Percentiles rank a stretch among this genome's conserved stretches.
Evolutionary conservation across 1,284 basidiomycete genomes (phyloP).

Genomic region (Xerocomus minutiporus): DNA sequence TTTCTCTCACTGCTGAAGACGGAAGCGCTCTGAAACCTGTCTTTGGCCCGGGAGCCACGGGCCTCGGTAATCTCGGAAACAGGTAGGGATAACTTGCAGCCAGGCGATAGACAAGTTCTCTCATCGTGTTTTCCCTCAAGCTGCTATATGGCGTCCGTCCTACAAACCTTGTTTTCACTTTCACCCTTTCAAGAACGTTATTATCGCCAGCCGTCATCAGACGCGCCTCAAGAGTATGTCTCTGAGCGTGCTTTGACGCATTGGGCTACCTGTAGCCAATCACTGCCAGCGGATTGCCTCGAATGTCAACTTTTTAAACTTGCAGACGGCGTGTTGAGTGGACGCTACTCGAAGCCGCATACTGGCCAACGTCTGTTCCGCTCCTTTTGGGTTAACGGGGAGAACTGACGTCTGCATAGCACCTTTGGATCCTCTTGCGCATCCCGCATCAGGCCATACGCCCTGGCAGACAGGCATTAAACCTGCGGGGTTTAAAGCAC

Average conservation of each 20-base stretch:
- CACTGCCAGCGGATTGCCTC: conserved; percentile 79
- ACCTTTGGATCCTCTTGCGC: conserved; percentile 31
- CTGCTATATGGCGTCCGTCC: conserved; percentile 95
- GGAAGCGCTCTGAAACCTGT: conserved; percentile 86
- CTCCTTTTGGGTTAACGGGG: background rate
- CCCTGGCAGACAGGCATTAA: conserved; percentile 83
- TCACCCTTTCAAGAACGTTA: conserved; percentile 78
- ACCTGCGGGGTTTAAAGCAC: conserved; percentile 82
- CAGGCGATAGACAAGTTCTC: background rate
- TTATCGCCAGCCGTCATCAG: conserved; percentile 24
- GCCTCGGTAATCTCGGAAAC: conserved; percentile 91
- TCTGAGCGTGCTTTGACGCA: conserved; percentile 51
- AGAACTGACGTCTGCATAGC: conserved; percentile 17
- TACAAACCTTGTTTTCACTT: conserved; percentile 86
- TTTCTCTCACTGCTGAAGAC: conserved; percentile 87
- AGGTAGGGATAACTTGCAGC: conserved; percentile 44
- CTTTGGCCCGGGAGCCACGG: conserved; percentile 87
- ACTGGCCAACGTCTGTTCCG: conserved; percentile 17
- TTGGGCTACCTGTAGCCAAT: conserved; percentile 60
- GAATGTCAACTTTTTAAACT: conserved; percentile 96
- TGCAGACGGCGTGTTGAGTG: conserved; percentile 88
- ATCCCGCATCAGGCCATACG: conserved; percentile 40
- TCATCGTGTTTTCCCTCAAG: conserved; percentile 37
- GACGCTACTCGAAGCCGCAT: conserved; percentile 72
- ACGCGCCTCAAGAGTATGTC: conserved; percentile 3